Evolutionary conservation across 805 yeast genomes (phyloP), one percentile per base, ranked within the genome.

Genomic region (Suhomyces sp.): DNA sequence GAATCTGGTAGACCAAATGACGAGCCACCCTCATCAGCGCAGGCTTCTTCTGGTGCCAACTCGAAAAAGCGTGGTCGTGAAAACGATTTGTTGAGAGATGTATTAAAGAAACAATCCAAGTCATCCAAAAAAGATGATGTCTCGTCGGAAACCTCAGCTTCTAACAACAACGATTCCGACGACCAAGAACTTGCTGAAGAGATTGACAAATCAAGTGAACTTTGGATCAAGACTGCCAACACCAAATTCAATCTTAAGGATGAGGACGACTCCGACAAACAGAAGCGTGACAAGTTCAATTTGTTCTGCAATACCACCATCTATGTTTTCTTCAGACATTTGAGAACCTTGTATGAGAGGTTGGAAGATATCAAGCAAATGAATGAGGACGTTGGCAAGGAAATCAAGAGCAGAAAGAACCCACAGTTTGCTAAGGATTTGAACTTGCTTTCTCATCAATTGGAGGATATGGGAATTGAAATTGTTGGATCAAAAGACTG

Each of bases 371-470:
- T 92, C 49, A 93, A 93, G 71, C 67, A 71, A 13, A 73, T 88
- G 71, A 85, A 89, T 62, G 80, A 76, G 2, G 81, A 71, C n/a
- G 96, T 88, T 3, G 77, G 86, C n/a, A 73, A 77, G 41, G 97
- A 93, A 51, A 78, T 93, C 48, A 80, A 79, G 40, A 72, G 80
- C 21, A 76, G 92, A 53, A 80, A 78, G 44, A 75, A 75, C 22
- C 87, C 87, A 2, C 82, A 83, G 54, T 94, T 91, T 75, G 97
- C 98, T 3, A 82, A 82, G 58, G 97, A 92, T 61, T 78, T 94
- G 62, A 90, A 89, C 53, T 77, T 94, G 56, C 74, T 89, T 46
- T 87, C 92, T 46, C 85, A 85, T 55, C 94, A 89, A 63, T 76
- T 93, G 37, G 87, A 83, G 55, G 96, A 90, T 48, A 76, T 87